Conservation (phyloP, 495 filamentous ascomycete genomes). For the Daldinia concentrica region DNA sequence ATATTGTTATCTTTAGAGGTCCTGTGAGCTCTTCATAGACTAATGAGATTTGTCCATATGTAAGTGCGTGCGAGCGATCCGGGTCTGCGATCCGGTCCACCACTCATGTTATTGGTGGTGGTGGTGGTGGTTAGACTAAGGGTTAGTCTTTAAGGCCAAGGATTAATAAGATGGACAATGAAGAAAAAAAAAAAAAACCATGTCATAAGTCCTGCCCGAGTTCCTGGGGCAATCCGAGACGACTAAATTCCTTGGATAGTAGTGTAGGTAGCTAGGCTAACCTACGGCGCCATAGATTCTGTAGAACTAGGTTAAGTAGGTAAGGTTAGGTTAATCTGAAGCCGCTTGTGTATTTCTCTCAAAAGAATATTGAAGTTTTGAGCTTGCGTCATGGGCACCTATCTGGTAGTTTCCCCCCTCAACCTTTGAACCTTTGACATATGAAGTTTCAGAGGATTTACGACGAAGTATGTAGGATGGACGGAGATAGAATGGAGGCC, state of each 20-base stretch:
- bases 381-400: background rate
- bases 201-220: constrained; percentile 26
- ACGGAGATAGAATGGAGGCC: background rate
- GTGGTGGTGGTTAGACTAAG: too few species aligned
- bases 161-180: constrained; percentile 22
- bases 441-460: constrained; percentile 3
- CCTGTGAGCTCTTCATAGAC: constrained; percentile 19
- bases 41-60: constrained; percentile 26
- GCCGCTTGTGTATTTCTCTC: background rate
- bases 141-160: constrained; percentile 31
- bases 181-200: constrained; percentile 29
- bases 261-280: constrained; percentile 15
- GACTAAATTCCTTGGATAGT: constrained; percentile 17
- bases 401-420: background rate
- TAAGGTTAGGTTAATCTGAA: constrained; percentile 12
- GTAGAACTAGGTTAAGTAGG: background rate
- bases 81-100: constrained; percentile 33
- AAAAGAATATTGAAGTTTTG: background rate
- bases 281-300: constrained; percentile 9
- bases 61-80: constrained; percentile 29
- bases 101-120: constrained; percentile 26
- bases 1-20: constrained; percentile 18
- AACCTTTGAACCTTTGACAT: background rate
- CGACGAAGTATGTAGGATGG: constrained; percentile 7
- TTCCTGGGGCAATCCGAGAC: constrained; percentile 20